Evolutionary conservation across 225 moss, liverwort and hornwort genomes (phyloP).

Genomic region (Thuidium tamariscinum): DNA sequence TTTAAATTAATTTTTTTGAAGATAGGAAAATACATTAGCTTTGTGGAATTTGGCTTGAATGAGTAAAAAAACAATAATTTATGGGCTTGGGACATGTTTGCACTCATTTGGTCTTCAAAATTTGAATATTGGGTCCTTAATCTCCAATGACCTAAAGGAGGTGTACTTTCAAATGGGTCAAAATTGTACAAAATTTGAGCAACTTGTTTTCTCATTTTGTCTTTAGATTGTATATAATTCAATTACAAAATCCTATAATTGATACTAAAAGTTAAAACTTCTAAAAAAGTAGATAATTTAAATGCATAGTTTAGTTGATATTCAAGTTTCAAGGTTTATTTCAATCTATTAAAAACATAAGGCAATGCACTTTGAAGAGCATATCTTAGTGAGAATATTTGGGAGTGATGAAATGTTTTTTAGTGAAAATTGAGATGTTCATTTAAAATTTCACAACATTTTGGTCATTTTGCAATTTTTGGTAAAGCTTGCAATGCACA

Average conservation of each 20-base stretch:
- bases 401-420: not conserved
- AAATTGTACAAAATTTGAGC: not conserved
- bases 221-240: not conserved
- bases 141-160: fast-evolving
- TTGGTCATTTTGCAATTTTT: not conserved
- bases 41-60: not conserved
- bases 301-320: not conserved
- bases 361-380: not conserved
- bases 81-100: not conserved
- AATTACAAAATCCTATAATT: not conserved
- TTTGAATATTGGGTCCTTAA: not conserved
- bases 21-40: not conserved
- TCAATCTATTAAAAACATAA: fast-evolving
- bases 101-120: not conserved
- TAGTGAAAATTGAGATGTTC: too few relatives aligned
- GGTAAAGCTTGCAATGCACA: not conserved
- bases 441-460: not conserved
- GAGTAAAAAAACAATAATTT: not conserved
- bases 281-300: not conserved
- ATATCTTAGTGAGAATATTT: not conserved
- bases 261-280: fast-evolving
- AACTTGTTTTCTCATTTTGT: not conserved
- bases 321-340: not conserved
- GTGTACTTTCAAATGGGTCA: not conserved
- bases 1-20: not conserved